Evolutionary conservation across 2,329 filamentous ascomycete species (phyloP).

Genomic region (Teratosphaeria zuluensis): DNA sequence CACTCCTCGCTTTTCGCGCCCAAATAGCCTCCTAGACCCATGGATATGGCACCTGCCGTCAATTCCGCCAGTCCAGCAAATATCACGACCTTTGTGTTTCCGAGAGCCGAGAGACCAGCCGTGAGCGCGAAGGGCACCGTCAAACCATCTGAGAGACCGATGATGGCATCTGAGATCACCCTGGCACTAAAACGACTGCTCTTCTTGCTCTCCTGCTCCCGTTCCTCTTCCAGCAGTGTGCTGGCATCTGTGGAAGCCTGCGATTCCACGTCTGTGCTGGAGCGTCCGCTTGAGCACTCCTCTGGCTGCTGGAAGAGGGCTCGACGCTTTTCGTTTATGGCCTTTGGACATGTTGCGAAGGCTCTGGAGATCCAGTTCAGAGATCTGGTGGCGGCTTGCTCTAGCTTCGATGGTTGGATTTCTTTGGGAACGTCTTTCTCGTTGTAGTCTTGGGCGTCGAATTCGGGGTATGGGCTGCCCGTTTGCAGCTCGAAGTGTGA

Average conservation of each 20-base stretch:
- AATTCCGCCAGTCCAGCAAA: constrained; percentile 30
- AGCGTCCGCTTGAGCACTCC: constrained; percentile 1
- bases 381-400: constrained; percentile 1
- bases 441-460: not conserved
- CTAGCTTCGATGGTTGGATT: not conserved
- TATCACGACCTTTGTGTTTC: constrained; percentile 27
- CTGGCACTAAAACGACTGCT: constrained; percentile 14
- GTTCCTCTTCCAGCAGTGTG: constrained; percentile 7
- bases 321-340: constrained; percentile 4
- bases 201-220: not conserved
- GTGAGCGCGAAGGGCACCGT: constrained; percentile 73
- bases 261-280: constrained; percentile 10
- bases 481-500: constrained; percentile 5
- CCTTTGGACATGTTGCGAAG: constrained; percentile 4
- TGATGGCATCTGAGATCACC: constrained; percentile 53
- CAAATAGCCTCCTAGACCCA: constrained; percentile 31
- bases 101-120: constrained; percentile 53
- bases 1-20: constrained; percentile 38
- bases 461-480: constrained; percentile 1
- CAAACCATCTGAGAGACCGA: constrained; percentile 68
- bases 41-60: constrained; percentile 30
- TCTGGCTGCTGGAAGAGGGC: constrained; percentile 1
- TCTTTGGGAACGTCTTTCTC: constrained; percentile 1
- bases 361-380: constrained; percentile 3
- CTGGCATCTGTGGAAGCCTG: constrained; percentile 7